Percentiles rank a stretch among this genome's conserved stretches.
Conservation (phyloP, 345 rosid genomes). For the Salix dunnii region DNA sequence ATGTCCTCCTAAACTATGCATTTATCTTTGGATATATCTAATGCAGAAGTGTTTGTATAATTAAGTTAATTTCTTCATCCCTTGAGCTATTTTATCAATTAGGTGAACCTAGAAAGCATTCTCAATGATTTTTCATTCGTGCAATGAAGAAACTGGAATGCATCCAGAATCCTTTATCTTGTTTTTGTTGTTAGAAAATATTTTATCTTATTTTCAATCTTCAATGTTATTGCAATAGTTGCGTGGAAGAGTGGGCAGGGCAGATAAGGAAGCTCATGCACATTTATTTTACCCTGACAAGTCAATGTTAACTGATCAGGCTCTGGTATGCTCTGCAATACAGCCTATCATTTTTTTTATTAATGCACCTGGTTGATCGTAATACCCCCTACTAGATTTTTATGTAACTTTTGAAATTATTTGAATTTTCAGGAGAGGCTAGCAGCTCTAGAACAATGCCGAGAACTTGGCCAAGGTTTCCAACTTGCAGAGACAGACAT, state of each 20-base stretch:
- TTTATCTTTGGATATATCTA: not conserved
- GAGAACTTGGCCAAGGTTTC: constrained; percentile 97
- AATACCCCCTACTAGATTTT: not conserved
- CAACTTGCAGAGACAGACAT: constrained; percentile 97
- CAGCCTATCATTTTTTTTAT: constrained; percentile 9
- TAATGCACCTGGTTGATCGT: not conserved
- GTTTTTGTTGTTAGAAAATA: not conserved
- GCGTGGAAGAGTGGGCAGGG: constrained; percentile 99
- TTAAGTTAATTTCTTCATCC: constrained; percentile 11
- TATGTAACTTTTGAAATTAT: constrained; percentile 20
- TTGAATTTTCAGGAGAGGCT: constrained; percentile 74
- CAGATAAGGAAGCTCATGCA: constrained; percentile 95
- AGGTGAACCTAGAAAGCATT: not conserved
- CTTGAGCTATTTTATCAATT: not conserved
- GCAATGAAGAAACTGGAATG: not conserved
- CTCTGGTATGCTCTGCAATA: constrained; percentile 48
- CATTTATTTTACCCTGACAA: constrained; percentile 90
- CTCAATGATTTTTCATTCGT: not conserved
- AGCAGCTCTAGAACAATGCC: constrained; percentile 79
- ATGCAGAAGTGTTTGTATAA: not conserved
- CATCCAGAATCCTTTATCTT: not conserved
- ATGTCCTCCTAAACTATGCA: not conserved
- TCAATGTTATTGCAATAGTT: constrained; percentile 45
- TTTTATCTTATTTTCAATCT: constrained; percentile 1
- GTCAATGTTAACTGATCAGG: constrained; percentile 69